phyloP scores from a whole-genome alignment of 441 rosid genomes.

The Erysimum pusillum region DNA sequence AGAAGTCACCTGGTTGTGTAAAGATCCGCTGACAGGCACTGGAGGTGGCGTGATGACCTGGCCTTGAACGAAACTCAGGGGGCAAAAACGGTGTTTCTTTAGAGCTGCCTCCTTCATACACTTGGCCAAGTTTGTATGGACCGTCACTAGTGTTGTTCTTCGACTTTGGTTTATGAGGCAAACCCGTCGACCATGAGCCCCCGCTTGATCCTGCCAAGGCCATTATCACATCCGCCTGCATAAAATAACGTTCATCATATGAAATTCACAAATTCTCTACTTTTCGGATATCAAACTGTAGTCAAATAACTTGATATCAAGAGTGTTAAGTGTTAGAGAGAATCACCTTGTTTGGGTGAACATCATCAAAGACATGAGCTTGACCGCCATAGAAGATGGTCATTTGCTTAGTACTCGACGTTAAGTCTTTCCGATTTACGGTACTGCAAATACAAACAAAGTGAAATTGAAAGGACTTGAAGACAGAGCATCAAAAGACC shows the following conservation, averaged over 20 bases:
- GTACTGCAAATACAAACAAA: slow-evolving; percentile 32
- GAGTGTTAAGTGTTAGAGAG: not conserved
- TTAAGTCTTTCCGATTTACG: slow-evolving; percentile 63
- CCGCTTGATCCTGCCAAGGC: slow-evolving; percentile 97
- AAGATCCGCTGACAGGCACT: slow-evolving; percentile 54
- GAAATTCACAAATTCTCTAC: slow-evolving; percentile 11
- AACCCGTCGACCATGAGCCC: slow-evolving; percentile 89
- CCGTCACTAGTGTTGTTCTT: slow-evolving; percentile 51
- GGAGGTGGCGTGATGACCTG: slow-evolving; percentile 44
- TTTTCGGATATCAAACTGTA: not conserved
- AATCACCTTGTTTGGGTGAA: slow-evolving; percentile 85
- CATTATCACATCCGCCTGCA: slow-evolving; percentile 96
- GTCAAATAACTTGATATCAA: slow-evolving; percentile 9
- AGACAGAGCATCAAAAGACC: slow-evolving; percentile 31
- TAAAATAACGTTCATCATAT: not conserved
- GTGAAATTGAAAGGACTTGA: slow-evolving; percentile 19
- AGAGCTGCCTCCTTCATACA: slow-evolving; percentile 55
- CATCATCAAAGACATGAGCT: slow-evolving; percentile 99
- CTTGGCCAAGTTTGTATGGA: slow-evolving; percentile 50
- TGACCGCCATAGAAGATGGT: slow-evolving; percentile 97
- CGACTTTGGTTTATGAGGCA: slow-evolving; percentile 61
- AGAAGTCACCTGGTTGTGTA: slow-evolving; percentile 59
- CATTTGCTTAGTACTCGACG: slow-evolving; percentile 77
- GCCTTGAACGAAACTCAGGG: slow-evolving; percentile 60
- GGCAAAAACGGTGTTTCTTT: slow-evolving; percentile 47